phyloP scores from a whole-genome alignment of 2,329 filamentous ascomycete genomes.

The Colletotrichum costaricense region DNA sequence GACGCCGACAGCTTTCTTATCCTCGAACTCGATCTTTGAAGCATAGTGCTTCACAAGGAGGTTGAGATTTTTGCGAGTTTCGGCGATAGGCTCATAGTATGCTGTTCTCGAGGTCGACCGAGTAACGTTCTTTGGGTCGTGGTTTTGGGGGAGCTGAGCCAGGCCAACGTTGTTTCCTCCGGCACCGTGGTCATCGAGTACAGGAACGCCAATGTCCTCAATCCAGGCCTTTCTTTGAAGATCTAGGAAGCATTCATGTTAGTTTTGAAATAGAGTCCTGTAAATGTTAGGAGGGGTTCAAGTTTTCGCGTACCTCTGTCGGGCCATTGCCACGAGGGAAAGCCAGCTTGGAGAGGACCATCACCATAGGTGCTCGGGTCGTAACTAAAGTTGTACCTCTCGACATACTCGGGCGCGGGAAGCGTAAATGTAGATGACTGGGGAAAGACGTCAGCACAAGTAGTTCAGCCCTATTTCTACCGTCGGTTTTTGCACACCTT shows the following conservation, averaged over 20 bases:
- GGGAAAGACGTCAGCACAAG: conserved; percentile 46
- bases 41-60: conserved; percentile 47
- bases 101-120: conserved; percentile 47
- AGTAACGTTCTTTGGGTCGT: conserved; percentile 52
- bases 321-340: conserved; percentile 41
- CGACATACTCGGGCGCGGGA: conserved; percentile 45
- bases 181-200: conserved; percentile 35
- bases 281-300: too few relatives aligned
- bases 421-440: conserved; percentile 40
- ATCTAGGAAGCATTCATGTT: not conserved
- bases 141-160: conserved; percentile 44
- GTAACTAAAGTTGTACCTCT: conserved; percentile 39
- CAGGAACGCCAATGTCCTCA: conserved; percentile 30
- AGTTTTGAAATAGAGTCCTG: too few relatives aligned
- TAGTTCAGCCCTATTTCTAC: too few relatives aligned
- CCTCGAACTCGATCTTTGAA: conserved; percentile 40
- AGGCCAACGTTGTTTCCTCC: conserved; percentile 36
- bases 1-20: conserved; percentile 45
- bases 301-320: conserved; percentile 25
- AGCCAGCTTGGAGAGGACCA: conserved; percentile 40
- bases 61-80: conserved; percentile 49
- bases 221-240: conserved; percentile 26
- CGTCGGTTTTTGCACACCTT: conserved; percentile 42
- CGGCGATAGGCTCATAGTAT: conserved; percentile 47
- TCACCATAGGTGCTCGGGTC: conserved; percentile 38